Evolutionary conservation across 495 filamentous ascomycete species (phyloP), one percentile per base, ranked within the genome.

Genomic region (Annulohypoxylon bovei): DNA sequence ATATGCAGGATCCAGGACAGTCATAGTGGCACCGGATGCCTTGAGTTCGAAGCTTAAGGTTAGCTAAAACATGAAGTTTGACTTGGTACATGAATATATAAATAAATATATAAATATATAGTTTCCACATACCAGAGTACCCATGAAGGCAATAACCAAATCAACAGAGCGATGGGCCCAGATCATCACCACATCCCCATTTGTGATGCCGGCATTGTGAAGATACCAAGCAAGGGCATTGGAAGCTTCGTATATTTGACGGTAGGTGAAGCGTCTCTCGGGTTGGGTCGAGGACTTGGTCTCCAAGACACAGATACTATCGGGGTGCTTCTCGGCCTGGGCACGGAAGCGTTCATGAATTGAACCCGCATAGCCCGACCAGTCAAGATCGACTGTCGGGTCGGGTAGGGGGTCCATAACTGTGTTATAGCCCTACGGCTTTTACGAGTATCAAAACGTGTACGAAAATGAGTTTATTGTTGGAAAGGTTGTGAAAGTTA

Each of bases 101-200:
- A n/a, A n/a, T n/a, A n/a, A n/a, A n/a, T n/a, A n/a, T n/a, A n/a
- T n/a, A n/a, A n/a, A n/a, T n/a, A 50, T 28, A 18, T 42, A 23
- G 8, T 22, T 6, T 9, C 33, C 3, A 14, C 58, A 47, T 78
- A 81, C 79, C 67, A 88, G 73, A 47, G 85, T 85, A 76, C 91
- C 84, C 86, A 90, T 89, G 6, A 90, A 79, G 4, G 83, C 84
- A 12, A 91, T 83, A 6, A 93, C 89, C 16, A 94, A 78, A 66
- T 93, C 92, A 5, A 93, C 91, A 11, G 87, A 87, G 4, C 95
- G 88, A 77, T 97, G 87, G 28, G 93, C 92, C 78, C 90, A 98
- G 55, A 95, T 90, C 94, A 97, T 97, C 59, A 97, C 92, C 23
- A 98, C 93, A 54, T 98, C 95, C 11, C 93, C 94, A 60, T 88